Evolutionary conservation across 768 basidiomycete genomes (phyloP).

Genomic region (Pleurotus cornucopiae): DNA sequence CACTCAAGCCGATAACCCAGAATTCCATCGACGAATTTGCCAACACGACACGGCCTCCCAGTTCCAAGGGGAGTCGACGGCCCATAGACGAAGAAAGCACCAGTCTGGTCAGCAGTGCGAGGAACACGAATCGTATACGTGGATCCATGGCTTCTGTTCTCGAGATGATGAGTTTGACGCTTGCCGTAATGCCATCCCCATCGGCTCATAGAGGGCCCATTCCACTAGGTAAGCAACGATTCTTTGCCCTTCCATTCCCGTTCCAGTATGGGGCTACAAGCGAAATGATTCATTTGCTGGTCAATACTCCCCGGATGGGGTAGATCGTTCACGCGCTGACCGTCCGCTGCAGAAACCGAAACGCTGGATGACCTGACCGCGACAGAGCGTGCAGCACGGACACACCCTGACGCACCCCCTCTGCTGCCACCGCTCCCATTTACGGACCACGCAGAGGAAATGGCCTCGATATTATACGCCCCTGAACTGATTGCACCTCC

Average conservation of each 20-base stretch:
- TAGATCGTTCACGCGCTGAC: background rate
- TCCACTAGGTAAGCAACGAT: constrained; percentile 55
- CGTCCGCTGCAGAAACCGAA: constrained; percentile 51
- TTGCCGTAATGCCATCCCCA: constrained; percentile 67
- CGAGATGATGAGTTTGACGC: constrained; percentile 79
- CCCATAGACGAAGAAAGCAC: constrained; percentile 46
- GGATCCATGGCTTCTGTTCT: constrained; percentile 79
- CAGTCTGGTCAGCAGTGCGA: constrained; percentile 39
- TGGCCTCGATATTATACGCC: constrained; percentile 75
- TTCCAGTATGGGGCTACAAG: background rate
- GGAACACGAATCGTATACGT: constrained; percentile 40
- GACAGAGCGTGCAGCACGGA: constrained; percentile 73
- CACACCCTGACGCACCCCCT: constrained; percentile 74
- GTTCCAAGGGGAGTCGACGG: constrained; percentile 15
- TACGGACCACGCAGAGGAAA: constrained; percentile 72
- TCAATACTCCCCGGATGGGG: constrained; percentile 1
- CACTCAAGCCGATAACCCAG: constrained; percentile 52
- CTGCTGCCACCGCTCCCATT: constrained; percentile 67
- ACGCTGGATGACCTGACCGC: constrained; percentile 77
- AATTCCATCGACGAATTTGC: constrained; percentile 56
- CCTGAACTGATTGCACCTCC: constrained; percentile 75
- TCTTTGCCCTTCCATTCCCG: background rate
- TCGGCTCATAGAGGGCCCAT: constrained; percentile 54
- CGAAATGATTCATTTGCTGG: background rate
- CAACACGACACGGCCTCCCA: constrained; percentile 34